Base-by-base conservation (phyloP, 139 green algal genomes). In the Astrephomene gubernaculifera region DNA sequence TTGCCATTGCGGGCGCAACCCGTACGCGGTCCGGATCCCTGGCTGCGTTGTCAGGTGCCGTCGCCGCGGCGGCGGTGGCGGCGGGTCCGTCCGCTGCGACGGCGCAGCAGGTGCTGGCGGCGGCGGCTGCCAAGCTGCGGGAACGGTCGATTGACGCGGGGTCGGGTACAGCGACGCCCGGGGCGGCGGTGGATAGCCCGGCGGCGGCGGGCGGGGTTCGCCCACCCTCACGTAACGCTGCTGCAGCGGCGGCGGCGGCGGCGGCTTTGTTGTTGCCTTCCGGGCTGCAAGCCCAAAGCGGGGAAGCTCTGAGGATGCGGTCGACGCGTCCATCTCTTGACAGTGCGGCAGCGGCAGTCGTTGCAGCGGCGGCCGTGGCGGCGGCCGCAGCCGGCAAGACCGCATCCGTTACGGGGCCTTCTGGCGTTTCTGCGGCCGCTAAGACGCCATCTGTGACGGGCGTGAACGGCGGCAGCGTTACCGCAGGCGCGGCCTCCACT, bases 51-150 rank as follows among this genome's bases (percentile, higher is more conserved):
- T 52, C 45, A 8, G 72, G 44, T 4, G 72, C 72, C 33, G 72
- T 80, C 31, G 52, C 52, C 17, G 72, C 72, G 21, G 72, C 72
- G 17, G 65, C 65, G 35, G 72, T 33, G 17, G 44, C 72, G 44
- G 43, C 41, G 44, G 29, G 29, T 17, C 44, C 52, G 71, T n/a
- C 45, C 5, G 31, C 52, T 25, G 45, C 45, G 45, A 35, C 73
- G 52, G 52, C 73, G 73, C 52, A 68, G 43, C 52, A 68, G 53
- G 73, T 68, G 61, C n/a, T 83, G 61, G 60, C 76, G 61, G 61
- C 76, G 31, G 76, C 76, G 27, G 65, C 61, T n/a, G 75, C 75
- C 17, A 49, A 22, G 35, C 44, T 65, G 7, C 71, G 71, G 4
- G 71, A 79, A 19, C 71, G 71, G 17, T 79, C 71, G 44, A 1